phyloP scores from a whole-genome alignment of 768 basidiomycete species.

The Boletus patriciae region DNA sequence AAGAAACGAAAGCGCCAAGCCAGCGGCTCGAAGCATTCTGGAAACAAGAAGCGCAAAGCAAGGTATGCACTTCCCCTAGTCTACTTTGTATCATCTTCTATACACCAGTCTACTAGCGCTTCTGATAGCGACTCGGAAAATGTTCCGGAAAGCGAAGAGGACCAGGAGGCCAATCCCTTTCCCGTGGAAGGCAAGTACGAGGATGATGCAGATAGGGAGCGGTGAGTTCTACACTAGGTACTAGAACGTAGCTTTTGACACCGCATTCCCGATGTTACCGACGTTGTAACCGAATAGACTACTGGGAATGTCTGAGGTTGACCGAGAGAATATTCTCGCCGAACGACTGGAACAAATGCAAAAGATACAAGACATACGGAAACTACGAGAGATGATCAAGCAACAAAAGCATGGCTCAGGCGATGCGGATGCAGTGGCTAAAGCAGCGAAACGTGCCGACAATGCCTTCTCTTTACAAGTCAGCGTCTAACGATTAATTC shows the following conservation, averaged over 20 bases:
- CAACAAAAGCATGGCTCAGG: constrained; percentile 53
- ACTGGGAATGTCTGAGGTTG: constrained; percentile 77
- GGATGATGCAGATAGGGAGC: constrained; percentile 78
- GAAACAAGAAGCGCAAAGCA: constrained; percentile 66
- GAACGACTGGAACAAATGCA: constrained; percentile 80
- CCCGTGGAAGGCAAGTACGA: constrained; percentile 90
- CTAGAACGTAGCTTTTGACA: constrained; percentile 30
- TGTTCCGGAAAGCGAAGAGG: constrained; percentile 63
- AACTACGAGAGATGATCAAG: constrained; percentile 72
- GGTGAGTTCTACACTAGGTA: constrained; percentile 53
- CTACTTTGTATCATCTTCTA: neutral
- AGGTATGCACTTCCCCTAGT: constrained; percentile 50
- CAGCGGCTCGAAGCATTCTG: constrained; percentile 41
- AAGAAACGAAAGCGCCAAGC: constrained; percentile 67
- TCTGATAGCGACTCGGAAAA: constrained; percentile 50
- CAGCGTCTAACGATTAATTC: constrained; percentile 8
- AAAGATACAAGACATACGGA: constrained; percentile 64
- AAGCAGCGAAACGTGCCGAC: constrained; percentile 74
- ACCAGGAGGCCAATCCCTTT: constrained; percentile 61
- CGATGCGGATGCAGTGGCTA: constrained; percentile 60
- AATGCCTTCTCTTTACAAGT: neutral
- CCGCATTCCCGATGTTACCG: constrained; percentile 5
- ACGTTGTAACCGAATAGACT: constrained; percentile 49
- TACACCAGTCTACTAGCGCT: constrained; percentile 29
- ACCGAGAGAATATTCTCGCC: constrained; percentile 84